phyloP scores from a whole-genome alignment of 305 asterid species.

The Solanum hybrid region DNA sequence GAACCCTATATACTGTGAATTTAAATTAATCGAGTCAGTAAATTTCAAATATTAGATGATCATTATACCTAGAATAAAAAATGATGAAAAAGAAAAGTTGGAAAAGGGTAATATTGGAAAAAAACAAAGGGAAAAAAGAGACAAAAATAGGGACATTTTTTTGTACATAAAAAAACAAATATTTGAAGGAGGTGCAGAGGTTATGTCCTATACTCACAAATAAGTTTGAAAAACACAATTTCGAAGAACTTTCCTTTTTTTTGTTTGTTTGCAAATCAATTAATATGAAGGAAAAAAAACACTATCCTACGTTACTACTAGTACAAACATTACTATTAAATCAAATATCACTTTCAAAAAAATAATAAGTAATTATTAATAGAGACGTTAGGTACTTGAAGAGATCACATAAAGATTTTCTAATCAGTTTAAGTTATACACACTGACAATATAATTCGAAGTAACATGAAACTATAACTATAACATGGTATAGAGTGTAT shows the following conservation, averaged over 20 bases:
- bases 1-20: neutral
- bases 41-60: neutral
- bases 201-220: conserved; percentile 24
- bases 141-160: neutral
- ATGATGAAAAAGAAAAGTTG: neutral
- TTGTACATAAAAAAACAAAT: neutral
- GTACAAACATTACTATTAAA: neutral
- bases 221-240: conserved; percentile 52
- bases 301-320: neutral
- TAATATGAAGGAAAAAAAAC: neutral
- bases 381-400: neutral
- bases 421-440: neutral
- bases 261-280: conserved; percentile 46
- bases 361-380: neutral
- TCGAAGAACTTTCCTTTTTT: conserved; percentile 58
- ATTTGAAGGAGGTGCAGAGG: conserved; percentile 1
- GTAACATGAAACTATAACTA: neutral
- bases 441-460: neutral
- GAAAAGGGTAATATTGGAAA: neutral
- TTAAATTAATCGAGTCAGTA: neutral
- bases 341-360: neutral
- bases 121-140: neutral
- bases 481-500: neutral
- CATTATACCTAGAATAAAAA: neutral
- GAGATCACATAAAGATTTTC: neutral